These are phyloP conservation scores for Spongispora temasekensis DNA, from an alignment of 1,284 basidiomycete genomes.

Conservation along the genomic window DNA sequence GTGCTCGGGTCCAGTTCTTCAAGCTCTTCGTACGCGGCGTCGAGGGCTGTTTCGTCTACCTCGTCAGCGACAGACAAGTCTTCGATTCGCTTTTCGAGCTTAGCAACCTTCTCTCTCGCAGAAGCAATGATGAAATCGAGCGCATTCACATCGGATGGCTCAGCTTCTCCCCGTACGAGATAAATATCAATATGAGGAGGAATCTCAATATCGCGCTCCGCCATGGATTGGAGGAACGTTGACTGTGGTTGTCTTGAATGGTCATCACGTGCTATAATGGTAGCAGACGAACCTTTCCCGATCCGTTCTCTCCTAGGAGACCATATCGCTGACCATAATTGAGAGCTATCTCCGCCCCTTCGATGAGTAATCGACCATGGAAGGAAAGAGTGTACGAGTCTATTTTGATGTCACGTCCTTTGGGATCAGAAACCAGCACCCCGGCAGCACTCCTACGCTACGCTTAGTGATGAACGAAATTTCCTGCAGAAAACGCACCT, in stretches of 20 bases:
- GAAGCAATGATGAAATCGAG: conserved; percentile 95
- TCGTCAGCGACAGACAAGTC: conserved; percentile 89
- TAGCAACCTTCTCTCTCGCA: conserved; percentile 94
- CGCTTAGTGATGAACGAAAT: conserved; percentile 2
- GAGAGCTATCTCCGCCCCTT: conserved; percentile 86
- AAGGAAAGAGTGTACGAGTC: conserved; percentile 96
- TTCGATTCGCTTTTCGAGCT: conserved; percentile 93
- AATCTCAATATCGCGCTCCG: conserved; percentile 92
- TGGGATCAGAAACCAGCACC: conserved; percentile 90
- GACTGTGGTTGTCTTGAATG: conserved; percentile 43
- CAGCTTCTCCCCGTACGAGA: conserved; percentile 93
- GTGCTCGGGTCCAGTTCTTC: conserved; percentile 96
- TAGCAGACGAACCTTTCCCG: conserved; percentile 80
- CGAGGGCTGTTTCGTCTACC: conserved; percentile 84
- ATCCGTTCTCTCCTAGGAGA: conserved; percentile 95
- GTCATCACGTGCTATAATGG: conserved; percentile 5
- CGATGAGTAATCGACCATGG: conserved; percentile 93
- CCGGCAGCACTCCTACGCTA: conserved; percentile 77
- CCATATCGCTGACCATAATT: conserved; percentile 98
- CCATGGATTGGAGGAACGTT: conserved; percentile 74
- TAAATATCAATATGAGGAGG: conserved; percentile 98
- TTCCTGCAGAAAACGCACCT: conserved; percentile 50
- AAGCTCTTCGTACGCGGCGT: conserved; percentile 92
- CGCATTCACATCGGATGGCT: conserved; percentile 95
- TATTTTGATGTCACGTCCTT: conserved; percentile 96